Evolutionary conservation across 306 rosid species (phyloP).

Genomic region (Carpinus viminea): DNA sequence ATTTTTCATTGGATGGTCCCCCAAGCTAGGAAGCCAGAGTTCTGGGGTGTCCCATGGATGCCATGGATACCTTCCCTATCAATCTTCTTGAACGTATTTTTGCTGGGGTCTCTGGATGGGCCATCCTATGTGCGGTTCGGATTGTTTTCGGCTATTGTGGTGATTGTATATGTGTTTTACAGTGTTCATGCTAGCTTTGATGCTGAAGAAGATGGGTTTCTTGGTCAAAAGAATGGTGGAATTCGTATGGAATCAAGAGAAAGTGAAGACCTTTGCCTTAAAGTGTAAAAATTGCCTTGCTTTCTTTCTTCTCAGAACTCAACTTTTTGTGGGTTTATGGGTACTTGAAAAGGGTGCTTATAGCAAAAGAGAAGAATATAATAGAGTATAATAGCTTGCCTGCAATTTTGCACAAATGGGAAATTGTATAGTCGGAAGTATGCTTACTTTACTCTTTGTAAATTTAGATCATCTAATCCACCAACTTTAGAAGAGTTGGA

Average conservation of each 20-base stretch:
- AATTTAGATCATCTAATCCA: slow-evolving; percentile 12
- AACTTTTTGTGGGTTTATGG: slow-evolving; percentile 32
- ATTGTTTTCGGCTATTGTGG: slow-evolving; percentile 55
- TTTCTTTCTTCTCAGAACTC: slow-evolving; percentile 8
- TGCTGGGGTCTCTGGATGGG: slow-evolving; percentile 71
- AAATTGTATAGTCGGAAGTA: slow-evolving; percentile 51
- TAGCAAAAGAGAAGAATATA: slow-evolving; percentile 16
- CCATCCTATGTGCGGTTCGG: slow-evolving; percentile 78
- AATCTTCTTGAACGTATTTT: slow-evolving; percentile 71
- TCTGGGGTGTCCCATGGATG: slow-evolving; percentile 97
- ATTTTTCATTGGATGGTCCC: slow-evolving; percentile 73
- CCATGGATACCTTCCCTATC: slow-evolving; percentile 91
- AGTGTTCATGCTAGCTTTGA: slow-evolving; percentile 91
- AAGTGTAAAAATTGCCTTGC: slow-evolving; percentile 42
- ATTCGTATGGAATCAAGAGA: slow-evolving; percentile 41
- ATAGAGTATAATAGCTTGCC: slow-evolving; percentile 28
- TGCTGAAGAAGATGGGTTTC: slow-evolving; percentile 59
- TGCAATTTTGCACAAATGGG: slow-evolving; percentile 42
- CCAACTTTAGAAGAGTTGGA: slow-evolving; percentile 11
- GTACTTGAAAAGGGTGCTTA: slow-evolving; percentile 22
- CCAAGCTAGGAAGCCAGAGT: slow-evolving; percentile 77
- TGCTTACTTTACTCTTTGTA: slow-evolving; percentile 37
- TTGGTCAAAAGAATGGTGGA: slow-evolving; percentile 54
- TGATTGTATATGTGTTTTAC: slow-evolving; percentile 75
- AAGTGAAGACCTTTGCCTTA: slow-evolving; percentile 34